Evolutionary conservation across 352 stramenopile species (phyloP).

Genomic region (Achlya hypogyna): DNA sequence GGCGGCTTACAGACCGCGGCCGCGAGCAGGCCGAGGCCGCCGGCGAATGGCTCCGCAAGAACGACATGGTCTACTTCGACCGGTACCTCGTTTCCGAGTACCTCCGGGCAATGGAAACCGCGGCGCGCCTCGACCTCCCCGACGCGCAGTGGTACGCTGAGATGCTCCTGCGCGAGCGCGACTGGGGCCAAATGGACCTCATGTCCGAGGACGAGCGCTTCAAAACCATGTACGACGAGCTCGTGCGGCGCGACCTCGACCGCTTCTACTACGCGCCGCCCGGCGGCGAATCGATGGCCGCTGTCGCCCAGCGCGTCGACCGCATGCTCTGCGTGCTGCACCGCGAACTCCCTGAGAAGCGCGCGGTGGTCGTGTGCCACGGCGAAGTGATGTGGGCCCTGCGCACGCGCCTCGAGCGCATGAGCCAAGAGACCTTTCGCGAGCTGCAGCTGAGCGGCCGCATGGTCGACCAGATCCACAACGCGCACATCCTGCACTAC

Average conservation of each 20-base stretch:
- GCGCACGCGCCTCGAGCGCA: constrained; percentile 75
- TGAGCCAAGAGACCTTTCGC: constrained; percentile 82
- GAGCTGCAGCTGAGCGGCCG: constrained; percentile 74
- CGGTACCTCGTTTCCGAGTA: constrained; percentile 84
- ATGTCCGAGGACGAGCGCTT: constrained; percentile 84
- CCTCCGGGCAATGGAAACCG: constrained; percentile 79
- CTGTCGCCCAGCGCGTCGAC: constrained; percentile 74
- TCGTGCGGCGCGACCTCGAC: constrained; percentile 70
- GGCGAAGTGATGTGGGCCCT: constrained; percentile 87
- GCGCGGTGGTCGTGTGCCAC: constrained; percentile 78
- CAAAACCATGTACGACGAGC: constrained; percentile 82
- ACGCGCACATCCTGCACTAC: constrained; percentile 84
- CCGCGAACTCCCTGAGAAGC: constrained; percentile 66
- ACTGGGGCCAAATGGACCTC: constrained; percentile 85
- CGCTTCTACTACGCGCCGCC: constrained; percentile 82
- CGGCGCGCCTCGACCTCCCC: constrained; percentile 61
- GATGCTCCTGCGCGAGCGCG: constrained; percentile 81
- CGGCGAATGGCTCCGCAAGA: constrained; percentile 73
- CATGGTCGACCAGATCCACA: constrained; percentile 86
- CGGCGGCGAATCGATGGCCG: constrained; percentile 72
- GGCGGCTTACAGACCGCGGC: constrained; percentile 79
- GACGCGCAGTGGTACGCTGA: constrained; percentile 77
- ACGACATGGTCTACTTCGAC: constrained; percentile 69
- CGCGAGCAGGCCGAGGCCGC: constrained; percentile 58
- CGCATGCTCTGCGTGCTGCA: constrained; percentile 67